Evolutionary conservation across 805 yeast species (phyloP).

Genomic region (Wickerhamiella nectarea): DNA sequence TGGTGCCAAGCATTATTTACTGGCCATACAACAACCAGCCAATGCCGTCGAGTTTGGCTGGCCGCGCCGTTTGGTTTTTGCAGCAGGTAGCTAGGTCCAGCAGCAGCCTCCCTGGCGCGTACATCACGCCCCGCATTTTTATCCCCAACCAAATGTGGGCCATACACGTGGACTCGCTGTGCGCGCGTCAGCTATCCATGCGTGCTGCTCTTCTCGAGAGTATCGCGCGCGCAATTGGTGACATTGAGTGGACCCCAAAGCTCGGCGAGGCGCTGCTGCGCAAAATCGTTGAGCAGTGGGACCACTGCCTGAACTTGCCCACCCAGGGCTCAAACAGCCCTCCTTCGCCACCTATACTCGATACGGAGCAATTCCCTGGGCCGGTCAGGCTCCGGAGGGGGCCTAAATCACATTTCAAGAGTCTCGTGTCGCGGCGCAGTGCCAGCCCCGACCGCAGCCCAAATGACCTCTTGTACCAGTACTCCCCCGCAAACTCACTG

Average conservation of each 20-base stretch:
- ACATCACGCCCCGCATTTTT: slow-evolving; percentile 8
- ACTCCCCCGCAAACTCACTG: not conserved
- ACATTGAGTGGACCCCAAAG: slow-evolving; percentile 1
- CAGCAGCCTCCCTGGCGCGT: slow-evolving; percentile 7
- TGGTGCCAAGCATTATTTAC: not conserved
- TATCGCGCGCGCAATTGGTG: slow-evolving; percentile 3
- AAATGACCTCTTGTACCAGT: not conserved
- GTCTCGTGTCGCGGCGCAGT: slow-evolving; percentile 2
- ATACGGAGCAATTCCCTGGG: slow-evolving; percentile 3
- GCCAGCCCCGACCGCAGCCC: not conserved
- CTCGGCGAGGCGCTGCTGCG: not conserved
- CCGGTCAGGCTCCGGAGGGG: slow-evolving; percentile 2
- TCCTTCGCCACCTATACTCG: slow-evolving; percentile 3
- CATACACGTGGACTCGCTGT: not conserved
- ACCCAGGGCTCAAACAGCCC: not conserved
- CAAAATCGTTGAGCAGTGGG: not conserved
- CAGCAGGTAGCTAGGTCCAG: slow-evolving; percentile 4
- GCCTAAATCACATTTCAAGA: not conserved
- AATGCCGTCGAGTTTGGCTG: slow-evolving; percentile 1
- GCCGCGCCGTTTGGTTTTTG: slow-evolving; percentile 10
- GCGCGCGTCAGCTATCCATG: not conserved
- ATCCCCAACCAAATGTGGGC: slow-evolving; percentile 8
- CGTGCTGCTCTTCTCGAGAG: slow-evolving; percentile 8
- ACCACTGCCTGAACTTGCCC: not conserved
- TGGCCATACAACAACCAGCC: not conserved